Conservation (phyloP, 2,329 filamentous ascomycete genomes). For the Nemania bipapillata region DNA sequence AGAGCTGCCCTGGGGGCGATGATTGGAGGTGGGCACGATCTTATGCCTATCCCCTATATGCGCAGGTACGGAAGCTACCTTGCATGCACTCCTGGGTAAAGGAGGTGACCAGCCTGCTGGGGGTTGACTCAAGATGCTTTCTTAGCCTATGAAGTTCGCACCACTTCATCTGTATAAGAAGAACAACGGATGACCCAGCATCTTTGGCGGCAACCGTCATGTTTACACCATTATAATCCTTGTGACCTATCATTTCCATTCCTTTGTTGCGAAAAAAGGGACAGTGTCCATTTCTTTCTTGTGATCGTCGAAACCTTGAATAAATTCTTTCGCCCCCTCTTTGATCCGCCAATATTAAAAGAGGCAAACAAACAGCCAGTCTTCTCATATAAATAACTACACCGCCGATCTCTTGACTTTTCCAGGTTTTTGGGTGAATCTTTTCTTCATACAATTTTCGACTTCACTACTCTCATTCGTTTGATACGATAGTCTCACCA, state of each 20-base stretch:
- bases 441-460: neutral
- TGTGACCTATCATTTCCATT: slow-evolving; percentile 1
- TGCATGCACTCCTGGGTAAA: too few species aligned
- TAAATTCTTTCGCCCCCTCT: neutral
- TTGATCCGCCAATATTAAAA: slow-evolving; percentile 14
- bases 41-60: too few species aligned
- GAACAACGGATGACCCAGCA: neutral
- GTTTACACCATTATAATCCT: neutral
- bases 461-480: slow-evolving; percentile 27
- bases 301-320: slow-evolving; percentile 8
- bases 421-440: neutral
- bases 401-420: neutral
- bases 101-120: neutral
- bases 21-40: too few species aligned
- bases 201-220: neutral
- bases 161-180: neutral
- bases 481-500: slow-evolving; percentile 29
- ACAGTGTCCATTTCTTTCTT: slow-evolving; percentile 27
- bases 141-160: neutral
- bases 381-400: neutral
- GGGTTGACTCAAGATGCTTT: neutral
- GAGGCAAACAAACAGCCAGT: neutral
- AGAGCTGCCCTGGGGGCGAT: neutral
- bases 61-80: too few species aligned
- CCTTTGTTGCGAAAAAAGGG: slow-evolving; percentile 12